Conservation (phyloP, 2,329 filamentous ascomycete genomes). For the Pestalotiopsis sp. region DNA sequence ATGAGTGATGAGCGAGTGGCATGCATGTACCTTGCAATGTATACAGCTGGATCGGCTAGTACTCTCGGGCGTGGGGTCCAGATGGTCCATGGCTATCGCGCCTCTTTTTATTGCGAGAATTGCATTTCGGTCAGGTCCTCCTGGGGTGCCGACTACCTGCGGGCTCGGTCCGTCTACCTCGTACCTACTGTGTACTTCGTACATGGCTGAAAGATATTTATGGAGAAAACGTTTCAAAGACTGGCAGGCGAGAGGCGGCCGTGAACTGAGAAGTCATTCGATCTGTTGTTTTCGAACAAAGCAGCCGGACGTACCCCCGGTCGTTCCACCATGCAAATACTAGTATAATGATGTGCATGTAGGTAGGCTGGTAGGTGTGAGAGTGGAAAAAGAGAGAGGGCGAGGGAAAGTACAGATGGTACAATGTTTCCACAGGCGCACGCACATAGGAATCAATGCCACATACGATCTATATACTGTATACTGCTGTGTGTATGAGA, state of each 20-base stretch:
- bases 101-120: not conserved
- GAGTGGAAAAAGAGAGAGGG: not conserved
- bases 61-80: not conserved
- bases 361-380: not conserved
- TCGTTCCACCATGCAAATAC: not conserved
- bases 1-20: not conserved
- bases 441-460: not conserved
- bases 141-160: not conserved
- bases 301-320: not conserved
- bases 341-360: not conserved
- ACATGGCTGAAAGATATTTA: not conserved
- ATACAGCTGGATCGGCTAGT: not conserved
- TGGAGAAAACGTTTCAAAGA: not conserved
- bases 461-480: not conserved
- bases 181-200: not conserved
- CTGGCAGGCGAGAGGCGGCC: not conserved
- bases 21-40: not conserved
- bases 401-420: no score
- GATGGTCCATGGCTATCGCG: not conserved
- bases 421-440: not conserved
- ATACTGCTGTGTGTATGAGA: not conserved
- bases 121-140: not conserved
- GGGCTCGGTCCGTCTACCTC: not conserved
- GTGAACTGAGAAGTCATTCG: not conserved
- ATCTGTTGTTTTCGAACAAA: not conserved